phyloP scores from a whole-genome alignment of 2,329 filamentous ascomycete genomes.

The Davidsoniella australis region DNA sequence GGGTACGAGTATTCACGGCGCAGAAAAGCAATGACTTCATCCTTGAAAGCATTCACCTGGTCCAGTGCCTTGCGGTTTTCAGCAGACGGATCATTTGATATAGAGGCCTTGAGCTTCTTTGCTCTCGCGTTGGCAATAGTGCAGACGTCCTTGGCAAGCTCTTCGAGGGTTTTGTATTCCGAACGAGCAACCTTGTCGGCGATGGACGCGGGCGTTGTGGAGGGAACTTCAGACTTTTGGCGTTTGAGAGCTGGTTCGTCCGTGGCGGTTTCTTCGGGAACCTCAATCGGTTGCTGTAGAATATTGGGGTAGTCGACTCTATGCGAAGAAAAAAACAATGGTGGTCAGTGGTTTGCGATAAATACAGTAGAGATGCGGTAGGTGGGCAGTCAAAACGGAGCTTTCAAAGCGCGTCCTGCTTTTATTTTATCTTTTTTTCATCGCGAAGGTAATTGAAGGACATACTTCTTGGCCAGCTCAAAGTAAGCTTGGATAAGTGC shows the following conservation, averaged over 20 bases:
- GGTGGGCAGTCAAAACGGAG: conserved; percentile 7
- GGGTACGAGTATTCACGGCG: conserved; percentile 41
- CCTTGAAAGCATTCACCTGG: conserved; percentile 15
- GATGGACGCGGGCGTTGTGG: conserved; percentile 25
- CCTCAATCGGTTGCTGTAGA: conserved; percentile 29
- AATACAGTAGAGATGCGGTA: neutral
- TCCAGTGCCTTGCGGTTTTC: conserved; percentile 13
- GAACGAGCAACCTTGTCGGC: conserved; percentile 35
- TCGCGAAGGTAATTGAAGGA: conserved; percentile 4
- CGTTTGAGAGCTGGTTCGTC: conserved; percentile 42
- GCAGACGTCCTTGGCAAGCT: conserved; percentile 43
- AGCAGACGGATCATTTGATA: conserved; percentile 14
- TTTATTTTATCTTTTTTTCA: too few relatives aligned
- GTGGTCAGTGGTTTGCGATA: neutral
- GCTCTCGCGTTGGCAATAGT: conserved; percentile 30
- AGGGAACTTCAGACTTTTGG: conserved; percentile 34
- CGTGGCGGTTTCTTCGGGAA: conserved; percentile 30
- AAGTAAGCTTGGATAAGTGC: conserved; percentile 24
- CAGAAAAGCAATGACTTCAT: conserved; percentile 44
- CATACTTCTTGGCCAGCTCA: conserved; percentile 24
- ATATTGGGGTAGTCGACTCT: conserved; percentile 30
- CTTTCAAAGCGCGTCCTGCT: neutral
- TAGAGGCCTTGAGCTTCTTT: conserved; percentile 27
- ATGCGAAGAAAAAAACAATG: neutral
- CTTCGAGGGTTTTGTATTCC: conserved; percentile 43